These are phyloP conservation scores for Dipodascus albidus DNA, from an alignment of 805 yeast species.

Conservation along the genomic window DNA sequence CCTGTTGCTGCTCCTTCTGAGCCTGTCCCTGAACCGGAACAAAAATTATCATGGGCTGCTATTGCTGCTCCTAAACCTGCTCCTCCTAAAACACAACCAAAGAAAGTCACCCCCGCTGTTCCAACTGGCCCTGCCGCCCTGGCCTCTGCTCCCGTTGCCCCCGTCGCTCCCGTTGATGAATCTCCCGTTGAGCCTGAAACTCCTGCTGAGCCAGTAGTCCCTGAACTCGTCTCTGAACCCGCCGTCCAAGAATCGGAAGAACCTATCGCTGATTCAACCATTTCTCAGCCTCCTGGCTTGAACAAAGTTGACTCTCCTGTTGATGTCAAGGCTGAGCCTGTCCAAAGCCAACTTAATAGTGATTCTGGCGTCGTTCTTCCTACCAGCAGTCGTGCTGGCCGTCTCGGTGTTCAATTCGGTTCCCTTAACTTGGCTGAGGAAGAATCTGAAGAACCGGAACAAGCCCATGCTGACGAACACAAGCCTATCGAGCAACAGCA, in stretches of 20 bases:
- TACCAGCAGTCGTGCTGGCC: constrained; percentile 33
- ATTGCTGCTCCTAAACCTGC: constrained; percentile 45
- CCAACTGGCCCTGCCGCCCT: constrained; percentile 13
- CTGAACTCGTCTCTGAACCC: too few species aligned
- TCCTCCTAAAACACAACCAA: constrained; percentile 21
- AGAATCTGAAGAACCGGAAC: constrained; percentile 18
- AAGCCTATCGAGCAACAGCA: constrained; percentile 7
- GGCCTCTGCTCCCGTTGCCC: constrained; percentile 10
- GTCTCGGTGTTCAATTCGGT: constrained; percentile 54
- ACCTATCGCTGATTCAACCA: constrained; percentile 1
- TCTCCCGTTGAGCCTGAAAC: constrained; percentile 2
- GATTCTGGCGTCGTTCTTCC: constrained; percentile 44
- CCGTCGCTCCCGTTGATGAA: constrained; percentile 11
- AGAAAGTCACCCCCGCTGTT: constrained; percentile 17
- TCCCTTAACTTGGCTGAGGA: constrained; percentile 39
- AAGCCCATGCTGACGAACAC: constrained; percentile 8
- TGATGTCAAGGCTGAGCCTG: constrained; percentile 13
- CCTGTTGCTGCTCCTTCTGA: constrained; percentile 18
- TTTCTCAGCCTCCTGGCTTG: constrained; percentile 10
- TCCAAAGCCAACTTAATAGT: constrained; percentile 25
- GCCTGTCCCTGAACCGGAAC: constrained; percentile 7
- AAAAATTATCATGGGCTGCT: constrained; percentile 55
- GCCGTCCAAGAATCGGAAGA: not conserved
- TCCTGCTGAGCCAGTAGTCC: not conserved
- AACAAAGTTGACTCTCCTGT: constrained; percentile 5